These are phyloP conservation scores for Aspergillus ochraceoroseus DNA, from an alignment of 2,329 filamentous ascomycete species.

Conservation along the genomic window DNA sequence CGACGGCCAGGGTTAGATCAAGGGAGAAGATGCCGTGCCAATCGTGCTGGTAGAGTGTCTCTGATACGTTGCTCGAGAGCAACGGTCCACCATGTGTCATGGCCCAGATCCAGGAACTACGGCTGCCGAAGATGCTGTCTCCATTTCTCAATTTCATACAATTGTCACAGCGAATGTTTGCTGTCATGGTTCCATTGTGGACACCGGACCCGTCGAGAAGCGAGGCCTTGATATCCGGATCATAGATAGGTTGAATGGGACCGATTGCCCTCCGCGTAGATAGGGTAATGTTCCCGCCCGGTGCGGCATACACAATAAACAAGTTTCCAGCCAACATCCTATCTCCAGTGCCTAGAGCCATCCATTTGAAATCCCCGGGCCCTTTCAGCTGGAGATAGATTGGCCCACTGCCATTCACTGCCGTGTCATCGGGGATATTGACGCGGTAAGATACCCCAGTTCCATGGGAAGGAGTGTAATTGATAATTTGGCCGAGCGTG, in stretches of 20 bases:
- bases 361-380: slow-evolving; percentile 43
- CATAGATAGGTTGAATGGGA: slow-evolving; percentile 49
- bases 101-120: slow-evolving; percentile 29
- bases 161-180: slow-evolving; percentile 50
- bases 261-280: slow-evolving; percentile 52
- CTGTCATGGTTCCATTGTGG: slow-evolving; percentile 50
- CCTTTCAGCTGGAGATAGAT: slow-evolving; percentile 60
- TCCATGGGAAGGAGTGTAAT: slow-evolving; percentile 21
- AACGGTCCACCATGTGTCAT: slow-evolving; percentile 42
- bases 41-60: slow-evolving; percentile 46
- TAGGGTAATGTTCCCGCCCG: slow-evolving; percentile 55
- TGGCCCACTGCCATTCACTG: slow-evolving; percentile 49
- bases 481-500: slow-evolving; percentile 18
- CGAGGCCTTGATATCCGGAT: slow-evolving; percentile 44
- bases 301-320: slow-evolving; percentile 58
- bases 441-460: slow-evolving; percentile 44
- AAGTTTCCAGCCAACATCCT: slow-evolving; percentile 56
- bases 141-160: slow-evolving; percentile 24
- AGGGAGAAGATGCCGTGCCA: slow-evolving; percentile 43
- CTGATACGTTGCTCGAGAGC: slow-evolving; percentile 44
- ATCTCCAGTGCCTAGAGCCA: slow-evolving; percentile 55
- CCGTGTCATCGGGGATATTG: slow-evolving; percentile 51
- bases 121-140: slow-evolving; percentile 16
- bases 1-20: slow-evolving; percentile 48
- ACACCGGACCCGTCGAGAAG: slow-evolving; percentile 59